A percentile compares a stretch with the other conserved stretches of the same genome.
phyloP scores from a whole-genome alignment of 495 filamentous ascomycete genomes.

The Parmelia sp. region DNA sequence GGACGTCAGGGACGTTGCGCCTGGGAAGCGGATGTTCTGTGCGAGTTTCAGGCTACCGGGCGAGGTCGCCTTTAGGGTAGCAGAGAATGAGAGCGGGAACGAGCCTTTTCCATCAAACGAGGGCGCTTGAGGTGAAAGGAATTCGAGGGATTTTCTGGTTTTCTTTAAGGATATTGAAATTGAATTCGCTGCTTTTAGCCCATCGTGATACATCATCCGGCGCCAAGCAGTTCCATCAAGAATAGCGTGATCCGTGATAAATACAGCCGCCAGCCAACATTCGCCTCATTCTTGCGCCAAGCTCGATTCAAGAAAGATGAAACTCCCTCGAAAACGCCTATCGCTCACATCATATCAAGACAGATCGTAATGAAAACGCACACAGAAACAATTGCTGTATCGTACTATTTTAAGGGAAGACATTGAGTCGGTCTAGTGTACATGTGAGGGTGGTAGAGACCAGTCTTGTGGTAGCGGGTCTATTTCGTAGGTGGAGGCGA shows the following conservation, averaged over 20 bases:
- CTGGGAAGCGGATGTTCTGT: slow-evolving; percentile 94
- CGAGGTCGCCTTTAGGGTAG: slow-evolving; percentile 65
- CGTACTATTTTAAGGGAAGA: background rate
- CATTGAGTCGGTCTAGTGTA: slow-evolving; percentile 4
- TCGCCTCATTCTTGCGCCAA: background rate
- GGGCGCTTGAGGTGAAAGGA: background rate
- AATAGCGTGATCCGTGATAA: background rate
- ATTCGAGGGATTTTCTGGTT: too few relatives aligned
- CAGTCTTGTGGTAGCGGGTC: background rate
- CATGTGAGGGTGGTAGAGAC: background rate
- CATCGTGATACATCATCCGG: slow-evolving; percentile 6
- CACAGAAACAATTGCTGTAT: background rate
- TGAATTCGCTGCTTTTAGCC: slow-evolving; percentile 8
- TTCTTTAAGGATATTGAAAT: too few relatives aligned
- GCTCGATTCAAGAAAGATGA: background rate
- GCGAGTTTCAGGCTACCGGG: slow-evolving; percentile 78
- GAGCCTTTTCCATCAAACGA: background rate
- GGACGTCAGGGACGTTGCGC: slow-evolving; percentile 83
- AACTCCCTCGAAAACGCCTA: slow-evolving; percentile 9
- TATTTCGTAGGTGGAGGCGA: slow-evolving; percentile 11
- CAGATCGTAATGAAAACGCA: slow-evolving; percentile 10
- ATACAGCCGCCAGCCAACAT: background rate
- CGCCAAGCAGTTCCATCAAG: background rate
- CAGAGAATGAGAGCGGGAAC: too few relatives aligned
- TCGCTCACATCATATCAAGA: slow-evolving; percentile 16